Evolutionary conservation across 805 yeast genomes (phyloP), one percentile per base, ranked within the genome.

Genomic region (Nematodospora valgi): DNA sequence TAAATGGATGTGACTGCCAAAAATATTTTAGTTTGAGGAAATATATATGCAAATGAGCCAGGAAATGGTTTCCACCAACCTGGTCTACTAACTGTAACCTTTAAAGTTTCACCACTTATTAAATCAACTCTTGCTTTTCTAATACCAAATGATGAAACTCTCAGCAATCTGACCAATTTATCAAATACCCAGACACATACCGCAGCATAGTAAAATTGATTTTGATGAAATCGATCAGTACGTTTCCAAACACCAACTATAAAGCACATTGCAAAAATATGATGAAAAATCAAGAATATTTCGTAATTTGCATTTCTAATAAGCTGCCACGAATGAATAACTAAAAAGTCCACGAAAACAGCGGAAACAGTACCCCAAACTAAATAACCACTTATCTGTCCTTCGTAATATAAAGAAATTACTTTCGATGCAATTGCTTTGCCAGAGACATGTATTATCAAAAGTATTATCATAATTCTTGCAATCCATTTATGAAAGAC

Each of bases 281-380:
- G 61, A 45, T 64, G 70, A n/a, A 49, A 33, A 21, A 51, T 27
- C 23, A 63, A 49, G 43, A 64, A 64, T 25, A 54, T 18, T 49
- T 86, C 94, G 56, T 86, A 86, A 32, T 57, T 54, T 32, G 52
- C 47, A 23, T 64, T 65, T 54, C 93, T 70, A 42, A 83, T 52
- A 12, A 65, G 51, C 35, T 71, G 71, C 33, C 70, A 47, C 2
- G 82, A 72, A 38, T 73, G 80, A 41, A 74, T 49, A 30, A 71
- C 39, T 17, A 82, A 52, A 1, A 71, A 27, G 4, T 70, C 68
- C 27, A 70, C 59, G 4, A 69, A 39, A 32, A 40, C 35, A 5
- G 48, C 47, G 2, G 58, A 65, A 11, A 55, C 47, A 4, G 51
- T 38, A 2, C 68, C 69, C 48, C 50, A 55, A 6, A 32, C 17